Conservation (phyloP, 257 asterid genomes). For the Penstemon eatonii region DNA sequence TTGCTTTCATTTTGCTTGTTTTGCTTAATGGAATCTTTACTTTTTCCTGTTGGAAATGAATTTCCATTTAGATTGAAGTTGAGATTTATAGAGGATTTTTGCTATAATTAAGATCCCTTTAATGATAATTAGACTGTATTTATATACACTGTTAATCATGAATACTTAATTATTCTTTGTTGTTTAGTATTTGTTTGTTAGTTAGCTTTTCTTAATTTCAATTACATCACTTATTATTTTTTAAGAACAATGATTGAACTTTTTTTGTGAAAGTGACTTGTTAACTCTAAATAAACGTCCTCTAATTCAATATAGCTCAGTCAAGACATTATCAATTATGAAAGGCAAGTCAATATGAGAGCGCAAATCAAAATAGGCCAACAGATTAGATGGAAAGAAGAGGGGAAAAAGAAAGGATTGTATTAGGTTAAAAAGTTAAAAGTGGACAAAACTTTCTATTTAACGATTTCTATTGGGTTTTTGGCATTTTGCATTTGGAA, state of each 20-base stretch:
- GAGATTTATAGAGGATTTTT: neutral
- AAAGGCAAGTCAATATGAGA: too few relatives aligned
- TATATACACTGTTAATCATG: slow-evolving; percentile 5
- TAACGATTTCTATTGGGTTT: too few relatives aligned
- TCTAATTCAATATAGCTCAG: neutral
- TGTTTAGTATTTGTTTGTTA: slow-evolving; percentile 10
- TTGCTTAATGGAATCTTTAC: slow-evolving; percentile 26
- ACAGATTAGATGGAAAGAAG: neutral
- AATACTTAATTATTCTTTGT: slow-evolving; percentile 19
- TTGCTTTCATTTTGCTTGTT: slow-evolving; percentile 39
- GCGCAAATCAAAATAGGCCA: neutral
- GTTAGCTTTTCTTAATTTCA: neutral
- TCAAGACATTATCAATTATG: neutral
- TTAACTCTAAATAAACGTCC: neutral
- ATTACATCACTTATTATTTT: too few relatives aligned
- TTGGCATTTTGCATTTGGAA: too few relatives aligned
- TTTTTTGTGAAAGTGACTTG: slow-evolving; percentile 14
- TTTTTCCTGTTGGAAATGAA: slow-evolving; percentile 45
- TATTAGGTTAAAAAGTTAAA: slow-evolving; percentile 3
- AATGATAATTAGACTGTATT: neutral
- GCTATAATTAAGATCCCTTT: slow-evolving; percentile 16
- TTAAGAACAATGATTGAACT: neutral
- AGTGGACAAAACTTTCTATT: too few relatives aligned
- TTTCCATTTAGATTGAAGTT: slow-evolving; percentile 39
- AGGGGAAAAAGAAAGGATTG: neutral